Evolutionary conservation across 805 yeast genomes (phyloP), one percentile per base, ranked within the genome.

Genomic region (Myxozyma monticola): DNA sequence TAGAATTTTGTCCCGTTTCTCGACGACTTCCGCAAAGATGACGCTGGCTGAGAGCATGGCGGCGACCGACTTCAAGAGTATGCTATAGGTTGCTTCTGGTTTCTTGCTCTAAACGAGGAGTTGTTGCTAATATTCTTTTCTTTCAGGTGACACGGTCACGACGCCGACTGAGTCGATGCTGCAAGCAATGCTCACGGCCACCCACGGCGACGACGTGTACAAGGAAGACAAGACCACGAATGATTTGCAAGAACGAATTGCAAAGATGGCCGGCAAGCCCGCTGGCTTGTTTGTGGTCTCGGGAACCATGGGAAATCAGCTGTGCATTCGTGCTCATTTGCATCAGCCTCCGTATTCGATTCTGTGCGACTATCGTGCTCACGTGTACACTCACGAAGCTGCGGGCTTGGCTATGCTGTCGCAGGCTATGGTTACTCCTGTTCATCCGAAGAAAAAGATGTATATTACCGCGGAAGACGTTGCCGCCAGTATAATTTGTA

Each of bases 241-340:
- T 25, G 76, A 70, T 18, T 71, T 90, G 38, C 93, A 89, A 66
- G 63, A 68, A 8, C 76, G 76, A 48, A 80, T 90, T 48, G 84
- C 87, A 4, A 69, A 72, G 21, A 60, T 89, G 48, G 76, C 95
- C 5, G 96, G 95, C 15, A 86, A 84, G 60, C 87, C 82, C 59
- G 85, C 88, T 1, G 96, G 86, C 10, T 66, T 88, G 45, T 90
- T 76, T 68, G 88, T 95, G 69, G 88, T 83, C 18, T 84, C 95
- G 20, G 97, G 98, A 39, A 91, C 97, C 4, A 69, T 90, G 68
- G 84, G 96, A 9, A 90, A 90, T 70, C 98, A 90, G 69, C 75
- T 90, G 54, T 96, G 84, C 14, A 66, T 90, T 38, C 75, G 96
- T 62, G 73, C 88, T 3, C 86, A 84, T 59, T 71, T 91, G 41